Conservation (phyloP, 2,329 filamentous ascomycete species). For the Bipolaris victoriae region DNA sequence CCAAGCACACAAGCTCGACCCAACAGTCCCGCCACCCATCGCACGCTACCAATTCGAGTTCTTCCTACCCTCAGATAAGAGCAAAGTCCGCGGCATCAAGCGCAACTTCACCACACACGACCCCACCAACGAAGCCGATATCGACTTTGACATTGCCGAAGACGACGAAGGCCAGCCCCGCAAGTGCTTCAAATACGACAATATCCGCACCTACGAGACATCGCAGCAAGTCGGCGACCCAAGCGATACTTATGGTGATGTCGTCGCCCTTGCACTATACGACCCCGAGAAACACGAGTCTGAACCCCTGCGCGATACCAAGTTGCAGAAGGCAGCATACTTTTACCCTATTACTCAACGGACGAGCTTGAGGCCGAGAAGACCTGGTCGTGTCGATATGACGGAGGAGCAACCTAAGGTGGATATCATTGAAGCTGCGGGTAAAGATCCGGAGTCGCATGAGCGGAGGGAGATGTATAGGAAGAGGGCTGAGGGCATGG, state of each 20-base stretch:
- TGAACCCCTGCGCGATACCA: conserved; percentile 44
- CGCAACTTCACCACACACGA: conserved; percentile 62
- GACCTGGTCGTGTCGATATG: conserved; percentile 51
- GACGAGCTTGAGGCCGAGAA: conserved; percentile 57
- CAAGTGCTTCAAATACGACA: conserved; percentile 64
- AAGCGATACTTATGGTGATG: conserved; percentile 61
- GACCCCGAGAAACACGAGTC: conserved; percentile 53
- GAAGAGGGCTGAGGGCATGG: conserved; percentile 52
- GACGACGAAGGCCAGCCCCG: conserved; percentile 53
- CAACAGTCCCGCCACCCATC: conserved; percentile 58
- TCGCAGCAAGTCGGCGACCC: conserved; percentile 59
- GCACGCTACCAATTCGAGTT: conserved; percentile 66
- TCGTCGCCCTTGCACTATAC: conserved; percentile 63
- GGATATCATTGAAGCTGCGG: conserved; percentile 59
- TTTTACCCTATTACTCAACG: conserved; percentile 66
- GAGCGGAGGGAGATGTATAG: conserved; percentile 55
- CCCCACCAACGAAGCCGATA: conserved; percentile 55
- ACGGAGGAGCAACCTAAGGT: conserved; percentile 55
- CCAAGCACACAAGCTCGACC: conserved; percentile 53
- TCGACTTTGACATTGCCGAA: conserved; percentile 41
- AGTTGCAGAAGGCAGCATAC: conserved; percentile 62
- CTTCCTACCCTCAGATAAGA: conserved; percentile 60
- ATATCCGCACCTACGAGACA: conserved; percentile 66
- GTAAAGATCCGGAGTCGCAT: conserved; percentile 59
- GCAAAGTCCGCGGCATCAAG: conserved; percentile 59